Base-by-base conservation (phyloP, 176 grass and related monocot genomes). In the Miscanthus lutarioriparius region DNA sequence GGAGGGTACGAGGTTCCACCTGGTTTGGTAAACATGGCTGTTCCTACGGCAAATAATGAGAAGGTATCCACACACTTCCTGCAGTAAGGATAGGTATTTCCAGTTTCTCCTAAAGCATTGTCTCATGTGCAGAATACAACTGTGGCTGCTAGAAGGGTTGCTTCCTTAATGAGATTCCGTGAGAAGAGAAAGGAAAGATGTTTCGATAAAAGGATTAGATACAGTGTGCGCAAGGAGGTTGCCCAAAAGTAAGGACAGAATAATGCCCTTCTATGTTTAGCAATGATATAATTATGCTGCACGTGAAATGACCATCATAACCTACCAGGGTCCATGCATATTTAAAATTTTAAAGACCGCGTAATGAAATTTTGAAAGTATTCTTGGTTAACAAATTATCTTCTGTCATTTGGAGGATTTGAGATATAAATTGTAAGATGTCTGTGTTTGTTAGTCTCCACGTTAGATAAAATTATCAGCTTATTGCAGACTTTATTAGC, bases 151-250 rank as follows among this genome's bases (percentile, higher is more conserved):
- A 92, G 83, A 75, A 91, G 92, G 75, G 36, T 94, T 88, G 85
- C 92, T 88, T 94, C 92, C 33, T 79, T 94, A 76, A 83, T 83
- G 80, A 88, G 92, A 71, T 94, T 94, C 56, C 92, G 87, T 16
- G 92, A 94, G 82, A 94, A 94, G 85, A 91, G 92, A 74, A 94
- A 92, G 80, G 92, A 94, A 88, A 94, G 90, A 80, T 90, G 90
- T 81, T 92, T 90, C 43, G 90, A 92, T 80, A 94, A 92, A 88
- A 94, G 80, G 79, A 90, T 90, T 59, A 84, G 90, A 80, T 94
- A 94, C 73, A 87, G 43, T 88, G 92, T 94, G 26, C 90, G 90
- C 69, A 92, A 94, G 87, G 92, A 94, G 35, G 90, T 92, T 80
- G 92, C 92, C 64, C 92, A 90, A 89, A 94, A 88, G 92, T 90